phyloP scores from a whole-genome alignment of 2,329 filamentous ascomycete species.

The Microcyclospora pomicola region DNA sequence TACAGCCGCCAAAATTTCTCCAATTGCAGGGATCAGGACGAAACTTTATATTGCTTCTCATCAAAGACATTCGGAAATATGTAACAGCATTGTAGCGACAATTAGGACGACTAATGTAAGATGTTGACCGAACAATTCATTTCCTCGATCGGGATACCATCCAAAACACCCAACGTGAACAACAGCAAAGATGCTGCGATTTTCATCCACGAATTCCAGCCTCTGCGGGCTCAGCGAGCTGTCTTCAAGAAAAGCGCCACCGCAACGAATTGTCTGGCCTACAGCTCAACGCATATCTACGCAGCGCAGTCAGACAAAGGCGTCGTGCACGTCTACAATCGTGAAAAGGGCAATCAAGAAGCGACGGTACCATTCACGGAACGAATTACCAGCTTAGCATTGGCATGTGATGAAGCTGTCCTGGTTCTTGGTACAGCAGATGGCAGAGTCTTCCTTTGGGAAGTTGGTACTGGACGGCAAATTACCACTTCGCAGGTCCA shows the following conservation, averaged over 20 bases:
- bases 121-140: slow-evolving; percentile 40
- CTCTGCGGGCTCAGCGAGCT: slow-evolving; percentile 57
- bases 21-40: too few relatives aligned
- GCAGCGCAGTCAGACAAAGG: slow-evolving; percentile 85
- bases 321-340: slow-evolving; percentile 81
- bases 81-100: too few relatives aligned
- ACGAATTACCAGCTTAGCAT: slow-evolving; percentile 61
- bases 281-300: slow-evolving; percentile 73
- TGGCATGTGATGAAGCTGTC: slow-evolving; percentile 53
- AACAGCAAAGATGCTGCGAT: slow-evolving; percentile 68
- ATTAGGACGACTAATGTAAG: neutral
- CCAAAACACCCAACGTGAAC: slow-evolving; percentile 32
- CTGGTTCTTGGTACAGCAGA: slow-evolving; percentile 71
- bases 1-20: too few relatives aligned
- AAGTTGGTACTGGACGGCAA: slow-evolving; percentile 65
- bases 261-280: slow-evolving; percentile 63
- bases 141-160: slow-evolving; percentile 32
- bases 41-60: too few relatives aligned
- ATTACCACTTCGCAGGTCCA: slow-evolving; percentile 64
- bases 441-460: slow-evolving; percentile 77
- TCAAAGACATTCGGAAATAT: too few relatives aligned
- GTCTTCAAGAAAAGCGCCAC: slow-evolving; percentile 87
- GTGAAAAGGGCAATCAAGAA: slow-evolving; percentile 74
- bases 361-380: slow-evolving; percentile 79
- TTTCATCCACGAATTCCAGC: slow-evolving; percentile 70